Conservation (phyloP, 2,329 filamentous ascomycete species). For the Ascomycota sp. region DNA sequence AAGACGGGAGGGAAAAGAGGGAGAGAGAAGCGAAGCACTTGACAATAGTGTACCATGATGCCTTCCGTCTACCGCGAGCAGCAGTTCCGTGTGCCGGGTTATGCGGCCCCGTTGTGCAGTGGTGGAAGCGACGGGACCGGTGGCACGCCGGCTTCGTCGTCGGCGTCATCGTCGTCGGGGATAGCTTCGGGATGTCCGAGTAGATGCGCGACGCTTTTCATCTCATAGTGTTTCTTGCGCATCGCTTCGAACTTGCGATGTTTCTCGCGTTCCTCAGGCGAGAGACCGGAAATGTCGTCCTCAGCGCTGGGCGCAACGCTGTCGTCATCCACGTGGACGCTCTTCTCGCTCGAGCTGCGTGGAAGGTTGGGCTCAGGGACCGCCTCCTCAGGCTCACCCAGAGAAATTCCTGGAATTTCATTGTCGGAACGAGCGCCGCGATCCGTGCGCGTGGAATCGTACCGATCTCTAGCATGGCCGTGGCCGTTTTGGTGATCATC, state of each 20-base stretch:
- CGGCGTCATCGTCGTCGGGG: slow-evolving; percentile 34
- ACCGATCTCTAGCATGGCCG: too few relatives aligned
- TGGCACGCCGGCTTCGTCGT: slow-evolving; percentile 9
- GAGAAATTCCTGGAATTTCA: slow-evolving; percentile 78
- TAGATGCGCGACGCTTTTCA: slow-evolving; percentile 79
- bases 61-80: too few relatives aligned
- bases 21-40: not conserved
- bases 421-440: slow-evolving; percentile 29
- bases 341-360: slow-evolving; percentile 32
- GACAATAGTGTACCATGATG: too few relatives aligned
- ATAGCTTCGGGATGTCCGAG: slow-evolving; percentile 56
- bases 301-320: slow-evolving; percentile 38
- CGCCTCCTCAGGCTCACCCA: slow-evolving; percentile 78
- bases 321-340: slow-evolving; percentile 59
- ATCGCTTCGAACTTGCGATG: slow-evolving; percentile 78
- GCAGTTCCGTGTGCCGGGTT: too few relatives aligned
- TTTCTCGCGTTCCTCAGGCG: slow-evolving; percentile 66
- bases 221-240: slow-evolving; percentile 96
- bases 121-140: slow-evolving; percentile 26
- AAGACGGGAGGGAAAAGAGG: not conserved
- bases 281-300: slow-evolving; percentile 30
- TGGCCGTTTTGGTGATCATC: not conserved
- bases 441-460: slow-evolving; percentile 7
- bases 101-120: slow-evolving; percentile 16
- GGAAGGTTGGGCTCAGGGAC: slow-evolving; percentile 23